Evolutionary conservation across 2,329 filamentous ascomycete species (phyloP).

Genomic region (Tolypocladium paradoxum): DNA sequence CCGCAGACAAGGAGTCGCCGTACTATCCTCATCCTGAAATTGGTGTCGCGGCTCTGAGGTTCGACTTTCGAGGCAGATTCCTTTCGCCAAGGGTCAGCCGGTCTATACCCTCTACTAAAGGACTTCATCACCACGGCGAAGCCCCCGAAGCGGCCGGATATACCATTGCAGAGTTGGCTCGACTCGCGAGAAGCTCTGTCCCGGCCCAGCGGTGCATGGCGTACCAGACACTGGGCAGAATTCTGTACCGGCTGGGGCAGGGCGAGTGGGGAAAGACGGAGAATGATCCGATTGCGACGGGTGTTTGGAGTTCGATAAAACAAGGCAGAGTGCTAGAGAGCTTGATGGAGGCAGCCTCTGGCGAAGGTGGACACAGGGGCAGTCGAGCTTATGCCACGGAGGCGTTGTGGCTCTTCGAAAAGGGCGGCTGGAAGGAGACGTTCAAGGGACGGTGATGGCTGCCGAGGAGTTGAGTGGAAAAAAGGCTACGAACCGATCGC

Average conservation of each 20-base stretch:
- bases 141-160: conserved; percentile 92
- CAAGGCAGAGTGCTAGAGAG: conserved; percentile 67
- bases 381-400: conserved; percentile 79
- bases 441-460: conserved; percentile 38
- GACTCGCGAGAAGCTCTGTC: conserved; percentile 69
- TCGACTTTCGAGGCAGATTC: conserved; percentile 75
- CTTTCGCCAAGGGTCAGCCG: conserved; percentile 68
- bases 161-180: conserved; percentile 76
- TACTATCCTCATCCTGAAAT: conserved; percentile 74
- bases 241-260: conserved; percentile 71
- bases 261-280: conserved; percentile 54
- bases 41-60: conserved; percentile 69
- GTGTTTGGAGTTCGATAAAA: conserved; percentile 73
- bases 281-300: conserved; percentile 55
- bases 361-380: conserved; percentile 61
- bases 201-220: conserved; percentile 83
- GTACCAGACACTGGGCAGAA: conserved; percentile 78
- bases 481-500: too few relatives aligned
- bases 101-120: conserved; percentile 62
- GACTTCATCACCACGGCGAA: conserved; percentile 86
- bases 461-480: not conserved
- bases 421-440: conserved; percentile 59
- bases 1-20: conserved; percentile 58
- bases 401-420: conserved; percentile 73
- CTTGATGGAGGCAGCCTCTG: conserved; percentile 64